Conservation (phyloP, 345 rosid genomes). For the Eucalyptus marginata region DNA sequence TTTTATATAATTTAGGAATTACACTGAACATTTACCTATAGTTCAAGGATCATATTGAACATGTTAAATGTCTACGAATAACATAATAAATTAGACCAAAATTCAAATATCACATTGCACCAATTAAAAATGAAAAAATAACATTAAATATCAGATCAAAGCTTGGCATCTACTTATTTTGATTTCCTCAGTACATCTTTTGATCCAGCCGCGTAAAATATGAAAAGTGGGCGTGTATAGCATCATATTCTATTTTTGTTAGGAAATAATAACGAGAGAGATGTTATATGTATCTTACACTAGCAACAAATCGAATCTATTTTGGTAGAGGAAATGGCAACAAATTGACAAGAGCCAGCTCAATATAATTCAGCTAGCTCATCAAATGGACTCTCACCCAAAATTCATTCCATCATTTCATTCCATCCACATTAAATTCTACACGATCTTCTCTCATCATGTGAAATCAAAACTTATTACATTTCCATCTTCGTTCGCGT, state of each 20-base stretch:
- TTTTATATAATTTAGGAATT: neutral
- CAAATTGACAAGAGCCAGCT: neutral
- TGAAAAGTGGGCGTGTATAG: neutral
- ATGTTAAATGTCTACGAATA: neutral
- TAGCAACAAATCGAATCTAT: neutral
- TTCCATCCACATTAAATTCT: neutral
- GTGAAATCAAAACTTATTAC: neutral
- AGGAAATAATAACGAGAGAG: neutral
- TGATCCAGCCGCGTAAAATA: neutral
- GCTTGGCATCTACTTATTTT: neutral
- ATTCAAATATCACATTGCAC: neutral
- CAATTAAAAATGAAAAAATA: neutral
- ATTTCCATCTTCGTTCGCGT: neutral
- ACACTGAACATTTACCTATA: neutral
- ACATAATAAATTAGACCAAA: neutral
- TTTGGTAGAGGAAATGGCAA: neutral
- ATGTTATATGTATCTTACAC: neutral
- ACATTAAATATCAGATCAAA: neutral
- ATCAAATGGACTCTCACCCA: neutral
- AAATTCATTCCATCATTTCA: neutral
- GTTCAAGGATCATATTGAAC: neutral
- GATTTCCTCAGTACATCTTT: rapidly evolving
- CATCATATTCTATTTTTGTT: neutral
- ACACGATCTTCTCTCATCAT: neutral
- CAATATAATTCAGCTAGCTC: neutral